Base-by-base conservation (phyloP, 495 filamentous ascomycete species). In the Talaromyces trachyspermus region DNA sequence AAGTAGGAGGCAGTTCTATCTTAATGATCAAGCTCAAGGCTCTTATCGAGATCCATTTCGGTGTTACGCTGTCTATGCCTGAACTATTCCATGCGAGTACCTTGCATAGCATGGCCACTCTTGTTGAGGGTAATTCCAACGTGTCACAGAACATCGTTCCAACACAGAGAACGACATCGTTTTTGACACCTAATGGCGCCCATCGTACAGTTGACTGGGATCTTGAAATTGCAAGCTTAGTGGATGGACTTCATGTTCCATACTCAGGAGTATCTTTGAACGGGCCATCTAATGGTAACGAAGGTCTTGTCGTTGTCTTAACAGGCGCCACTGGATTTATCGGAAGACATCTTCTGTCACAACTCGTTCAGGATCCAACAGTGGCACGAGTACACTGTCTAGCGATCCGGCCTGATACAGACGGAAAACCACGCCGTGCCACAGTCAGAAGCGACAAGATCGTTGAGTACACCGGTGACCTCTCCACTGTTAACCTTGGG, bases 271-370 rank as follows among this genome's bases (percentile, higher is more conserved):
- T 9, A 2, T 20, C 24, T 12, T 17, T 19, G 15, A 43, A 20
- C 12, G 11, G 1, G 14, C 23, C 4, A 3, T 41, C 22, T 2
- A 44, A 32, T 2, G 10, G 0, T n/a, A 26, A 25, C 8, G 18
- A 4, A 0, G 42, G 25, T 37, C 29, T 36, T 14, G 17, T 22
- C 3, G 55, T 69, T 7, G 38, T 67, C 2, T 47, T 68, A 2
- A 67, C 66, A 2, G 66, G 66, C 0, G 56, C 63, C 5, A 66
- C 66, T 0, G 63, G 69, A 2, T 68, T 62, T 41, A 49, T 70
- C 22, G 67, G 65, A 7, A 50, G 48, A 11, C 48, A 49, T 15
- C 51, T 70, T n/a, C 32, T 72, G 0, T 53, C 32, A 0, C 19
- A 51, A 0, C 54, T 70, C 1, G n/a, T 67, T 0, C 12, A 49